Base-by-base conservation (phyloP, 1,284 basidiomycete species). In the Serendipita sp. region DNA sequence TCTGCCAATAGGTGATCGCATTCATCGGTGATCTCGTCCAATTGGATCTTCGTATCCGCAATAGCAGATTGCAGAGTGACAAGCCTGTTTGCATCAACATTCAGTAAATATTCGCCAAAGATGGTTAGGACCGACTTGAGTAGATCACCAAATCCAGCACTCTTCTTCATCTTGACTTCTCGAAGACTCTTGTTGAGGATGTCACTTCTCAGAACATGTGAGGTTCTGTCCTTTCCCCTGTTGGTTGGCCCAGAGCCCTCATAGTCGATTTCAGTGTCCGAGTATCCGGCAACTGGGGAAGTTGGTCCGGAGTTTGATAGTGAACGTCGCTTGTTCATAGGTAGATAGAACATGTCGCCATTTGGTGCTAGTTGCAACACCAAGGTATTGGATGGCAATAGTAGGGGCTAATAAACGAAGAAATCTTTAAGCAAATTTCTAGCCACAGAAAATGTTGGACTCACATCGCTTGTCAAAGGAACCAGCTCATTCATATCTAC, bases 311-410 rank as follows among this genome's bases (percentile, higher is more conserved):
- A 77, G 30, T n/a, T 58, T 49, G 78, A 77, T 29, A 79, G 76
- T 45, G 76, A 75, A 5, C 55, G 73, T 71, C 17, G 65, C 67
- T n/a, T 69, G 67, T 50, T 62, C 67, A 64, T 64, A 65, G 67
- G 81, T 13, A 87, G 69, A 70, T 82, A 87, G 68, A 81, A 85
- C 30, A 74, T 76, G 67, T 78, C 74, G 2, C 79, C 82, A 8
- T 78, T 78, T 12, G 84, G 82, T 26, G 79, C 76, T 50, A 91
- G 76, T 5, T 80, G 77, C 45, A 92, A 68, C 8, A 91, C 72
- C 6, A 91, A 75, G 0, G 87, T 83, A 69, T 92, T 92, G 26
- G 83, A 84, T 1, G 87, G 84, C 38, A 91, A 72, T 38, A 76
- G 76, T 1, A 77, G 74, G 0, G 78, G 74, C 67, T 80, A 75